phyloP scores from a whole-genome alignment of 108 stramenopile genomes.

The Cyclostephanos invisitatus region DNA sequence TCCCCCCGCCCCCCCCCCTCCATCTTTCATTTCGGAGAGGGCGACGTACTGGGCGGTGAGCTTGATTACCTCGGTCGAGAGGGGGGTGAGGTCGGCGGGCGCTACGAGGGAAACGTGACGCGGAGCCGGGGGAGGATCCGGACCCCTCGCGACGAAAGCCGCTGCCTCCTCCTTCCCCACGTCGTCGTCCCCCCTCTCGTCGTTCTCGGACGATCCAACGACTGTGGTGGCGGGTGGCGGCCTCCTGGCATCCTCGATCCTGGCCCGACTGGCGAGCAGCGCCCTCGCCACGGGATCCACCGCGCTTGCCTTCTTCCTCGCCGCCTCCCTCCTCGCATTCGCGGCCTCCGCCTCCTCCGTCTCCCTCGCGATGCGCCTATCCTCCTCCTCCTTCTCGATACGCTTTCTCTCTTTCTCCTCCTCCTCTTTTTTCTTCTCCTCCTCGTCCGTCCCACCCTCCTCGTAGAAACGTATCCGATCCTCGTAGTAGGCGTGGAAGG shows the following conservation, averaged over 20 bases:
- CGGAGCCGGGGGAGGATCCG: conserved; percentile 67
- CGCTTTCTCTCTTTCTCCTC: conserved; percentile 31
- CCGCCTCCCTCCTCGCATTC: conserved; percentile 41
- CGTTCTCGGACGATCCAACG: neutral
- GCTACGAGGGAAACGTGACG: conserved; percentile 80
- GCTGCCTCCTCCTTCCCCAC: neutral
- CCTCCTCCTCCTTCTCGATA: conserved; percentile 38
- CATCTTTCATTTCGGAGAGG: conserved; percentile 36
- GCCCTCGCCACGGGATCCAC: conserved; percentile 81
- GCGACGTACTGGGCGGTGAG: conserved; percentile 97
- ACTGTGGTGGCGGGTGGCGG: neutral
- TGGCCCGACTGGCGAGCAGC: conserved; percentile 54
- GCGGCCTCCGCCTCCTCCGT: conserved; percentile 36
- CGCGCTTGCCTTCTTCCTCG: conserved; percentile 61
- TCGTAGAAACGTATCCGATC: conserved; percentile 79
- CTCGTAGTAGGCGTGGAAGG: conserved; percentile 99
- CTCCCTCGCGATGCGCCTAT: conserved; percentile 5
- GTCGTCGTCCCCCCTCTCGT: conserved; percentile 13
- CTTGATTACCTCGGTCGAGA: conserved; percentile 90
- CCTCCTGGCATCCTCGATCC: conserved; percentile 49
- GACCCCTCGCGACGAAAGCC: conserved; percentile 6
- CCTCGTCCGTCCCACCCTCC: conserved; percentile 72
- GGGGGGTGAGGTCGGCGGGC: conserved; percentile 67
- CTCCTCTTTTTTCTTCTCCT: conserved; percentile 61
- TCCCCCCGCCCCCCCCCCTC: neutral